Base-by-base conservation (phyloP, 768 basidiomycete genomes). In the Favolaschia claudopus region DNA sequence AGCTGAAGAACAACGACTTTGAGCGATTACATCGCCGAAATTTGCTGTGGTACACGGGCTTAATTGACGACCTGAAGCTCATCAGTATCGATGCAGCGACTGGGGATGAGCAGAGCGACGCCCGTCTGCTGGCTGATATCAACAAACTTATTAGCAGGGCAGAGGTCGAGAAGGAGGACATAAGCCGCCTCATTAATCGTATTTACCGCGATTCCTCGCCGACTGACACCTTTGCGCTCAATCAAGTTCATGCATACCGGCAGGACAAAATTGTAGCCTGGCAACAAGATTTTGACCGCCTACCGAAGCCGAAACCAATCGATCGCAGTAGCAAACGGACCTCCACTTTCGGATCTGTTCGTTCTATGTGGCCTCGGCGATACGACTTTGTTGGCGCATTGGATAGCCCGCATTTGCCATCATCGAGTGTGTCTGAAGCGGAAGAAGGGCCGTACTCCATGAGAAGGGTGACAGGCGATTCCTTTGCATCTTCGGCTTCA, bases 211-310 rank as follows among this genome's bases (percentile, higher is more conserved):
- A 93, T 56, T 90, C 94, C 0, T 67, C 85, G 1, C 86, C 93
- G 47, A 91, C 85, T 19, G 95, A 97, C 69, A 96, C 95, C 0
- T 82, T 96, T 38, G 92, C 89, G 33, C 82, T 96, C 47, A 98
- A 95, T 60, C 85, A 86, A 64, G 91, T 95, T 6, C 88, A 95
- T 44, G 87, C 91, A 1, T 88, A 88, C 58, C 83, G 95, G 42
- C 96, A 98, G 76, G 94, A 96, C 66, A 91, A 90, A 71, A 93
- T 96, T 43, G 93, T 96, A 15, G 92, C 91, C n/a, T 98, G 96
- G 93, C 95, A 99, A 72, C 85, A 85, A 60, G 95, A 98, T 69
- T 95, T 96, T 64, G 91, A 94, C 65, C 85, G 87, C 48, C 80
- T 98, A 27, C 89, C 90, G 7, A 92, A 90, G 68, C 88, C 82